Evolutionary conservation across 2,329 filamentous ascomycete species (phyloP).

Genomic region (Aureobasidium sp.): DNA sequence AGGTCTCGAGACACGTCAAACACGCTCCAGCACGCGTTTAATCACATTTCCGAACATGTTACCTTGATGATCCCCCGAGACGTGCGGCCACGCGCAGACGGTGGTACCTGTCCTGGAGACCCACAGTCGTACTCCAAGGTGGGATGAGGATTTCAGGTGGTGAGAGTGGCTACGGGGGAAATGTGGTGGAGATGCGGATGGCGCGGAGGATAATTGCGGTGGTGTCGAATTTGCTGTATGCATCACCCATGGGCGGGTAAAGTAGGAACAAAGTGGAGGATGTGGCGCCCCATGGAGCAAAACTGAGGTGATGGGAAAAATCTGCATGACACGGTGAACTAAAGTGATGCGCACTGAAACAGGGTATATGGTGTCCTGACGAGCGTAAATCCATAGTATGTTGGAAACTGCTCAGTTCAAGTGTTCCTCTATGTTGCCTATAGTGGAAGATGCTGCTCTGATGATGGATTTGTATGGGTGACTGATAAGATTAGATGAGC

Average conservation of each 20-base stretch:
- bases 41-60: not conserved
- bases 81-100: conserved; percentile 8
- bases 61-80: conserved; percentile 9
- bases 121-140: conserved; percentile 2
- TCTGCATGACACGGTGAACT: not conserved
- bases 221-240: not conserved
- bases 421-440: not conserved
- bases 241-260: not conserved
- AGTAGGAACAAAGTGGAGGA: conserved; percentile 1
- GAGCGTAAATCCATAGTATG: not conserved
- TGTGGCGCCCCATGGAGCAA: conserved; percentile 3
- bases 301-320: not conserved
- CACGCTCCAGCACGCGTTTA: not conserved
- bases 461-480: not conserved
- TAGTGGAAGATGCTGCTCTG: not conserved
- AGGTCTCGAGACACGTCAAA: not conserved
- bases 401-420: not conserved
- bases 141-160: not conserved
- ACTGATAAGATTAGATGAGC: not conserved
- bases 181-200: conserved; percentile 11
- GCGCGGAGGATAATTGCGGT: not conserved
- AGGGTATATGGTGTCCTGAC: not conserved
- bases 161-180: conserved; percentile 6
- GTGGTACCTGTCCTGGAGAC: not conserved
- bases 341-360: not conserved